These are phyloP conservation scores for Populus alba DNA, from an alignment of 345 rosid species.

Conservation along the genomic window DNA sequence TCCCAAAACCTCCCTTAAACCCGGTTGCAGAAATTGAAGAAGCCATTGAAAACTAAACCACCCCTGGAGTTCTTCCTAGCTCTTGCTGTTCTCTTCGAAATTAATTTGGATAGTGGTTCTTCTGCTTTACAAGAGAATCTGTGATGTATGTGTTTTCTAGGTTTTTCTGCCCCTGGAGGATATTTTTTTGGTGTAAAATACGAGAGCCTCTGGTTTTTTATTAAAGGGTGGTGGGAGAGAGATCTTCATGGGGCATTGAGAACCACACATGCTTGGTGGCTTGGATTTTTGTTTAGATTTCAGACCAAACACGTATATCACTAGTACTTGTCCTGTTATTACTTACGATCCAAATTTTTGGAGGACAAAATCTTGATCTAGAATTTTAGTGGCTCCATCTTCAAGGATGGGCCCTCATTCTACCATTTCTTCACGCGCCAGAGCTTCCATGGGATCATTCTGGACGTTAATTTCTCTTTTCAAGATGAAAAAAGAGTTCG, in stretches of 20 bases:
- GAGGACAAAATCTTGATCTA: conserved; percentile 17
- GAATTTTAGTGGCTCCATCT: conserved; percentile 10
- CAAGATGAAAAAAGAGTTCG: not conserved
- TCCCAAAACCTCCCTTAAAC: conserved; percentile 35
- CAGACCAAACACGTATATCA: conserved; percentile 27
- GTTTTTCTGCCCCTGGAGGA: not conserved
- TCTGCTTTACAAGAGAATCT: not conserved
- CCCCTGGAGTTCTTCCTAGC: not conserved
- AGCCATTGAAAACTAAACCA: conserved; percentile 29
- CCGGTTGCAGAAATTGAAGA: conserved; percentile 51
- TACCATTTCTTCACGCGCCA: not conserved
- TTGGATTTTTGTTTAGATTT: conserved; percentile 23
- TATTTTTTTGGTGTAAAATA: conserved; percentile 7
- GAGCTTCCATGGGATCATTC: not conserved
- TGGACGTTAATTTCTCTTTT: not conserved
- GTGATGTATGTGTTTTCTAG: conserved; percentile 1
- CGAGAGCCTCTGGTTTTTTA: conserved; percentile 28
- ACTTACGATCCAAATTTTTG: conserved; percentile 9
- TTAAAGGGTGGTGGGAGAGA: conserved; percentile 19
- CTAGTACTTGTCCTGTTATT: not conserved
- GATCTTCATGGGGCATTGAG: conserved; percentile 13
- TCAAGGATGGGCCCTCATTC: conserved; percentile 7
- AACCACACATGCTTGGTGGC: conserved; percentile 48
- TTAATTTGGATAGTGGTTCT: not conserved
- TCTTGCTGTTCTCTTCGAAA: not conserved